Base-by-base conservation (phyloP, 495 filamentous ascomycete genomes). In the Corynascus novoguineensis region DNA sequence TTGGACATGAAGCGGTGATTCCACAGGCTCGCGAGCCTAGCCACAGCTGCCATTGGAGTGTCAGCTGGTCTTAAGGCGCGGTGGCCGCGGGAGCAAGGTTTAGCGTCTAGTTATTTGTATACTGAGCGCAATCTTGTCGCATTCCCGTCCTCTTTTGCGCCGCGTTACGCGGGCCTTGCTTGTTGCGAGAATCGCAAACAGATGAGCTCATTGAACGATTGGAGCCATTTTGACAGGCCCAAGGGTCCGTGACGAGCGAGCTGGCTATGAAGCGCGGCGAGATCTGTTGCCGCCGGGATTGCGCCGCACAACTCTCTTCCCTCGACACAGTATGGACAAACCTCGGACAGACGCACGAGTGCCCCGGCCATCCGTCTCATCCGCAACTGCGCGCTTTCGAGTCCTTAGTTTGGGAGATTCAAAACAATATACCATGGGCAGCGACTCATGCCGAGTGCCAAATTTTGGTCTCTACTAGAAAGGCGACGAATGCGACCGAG, bases 81-180 rank as follows among this genome's bases (percentile, higher is more conserved):
- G 28, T 40, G 17, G 40, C 25, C 17, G 21, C 10, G 32, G 14
- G 2, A 22, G 24, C 31, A 35, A 17, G 24, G 28, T 19, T 2
- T 27, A 17, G 38, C n/a, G 7, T 27, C 8, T 24, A 14, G 17
- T 31, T n/a, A n/a, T 6, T 28, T 28, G 53, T 38, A 11, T 19
- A n/a, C n/a, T 38, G 41, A 3, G 53, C 45, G 53, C 53, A 49
- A 56, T 47, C 53, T 56, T 46, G 53, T 55, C 53, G 53, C 53
- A 55, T 55, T 55, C 53, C 42, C 11, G 14, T 19, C n/a, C n/a
- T n/a, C n/a, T n/a, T n/a, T n/a, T n/a, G n/a, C n/a, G n/a, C n/a
- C n/a, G n/a, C n/a, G n/a, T 22, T 32, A 27, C 31, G 12, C n/a
- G n/a, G 28, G 11, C 17, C n/a, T 32, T 11, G 10, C 5, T n/a